A percentile compares a stretch with the other conserved stretches of the same genome.
Conservation (phyloP, 768 basidiomycete genomes). For the Lyophyllum shimeji region DNA sequence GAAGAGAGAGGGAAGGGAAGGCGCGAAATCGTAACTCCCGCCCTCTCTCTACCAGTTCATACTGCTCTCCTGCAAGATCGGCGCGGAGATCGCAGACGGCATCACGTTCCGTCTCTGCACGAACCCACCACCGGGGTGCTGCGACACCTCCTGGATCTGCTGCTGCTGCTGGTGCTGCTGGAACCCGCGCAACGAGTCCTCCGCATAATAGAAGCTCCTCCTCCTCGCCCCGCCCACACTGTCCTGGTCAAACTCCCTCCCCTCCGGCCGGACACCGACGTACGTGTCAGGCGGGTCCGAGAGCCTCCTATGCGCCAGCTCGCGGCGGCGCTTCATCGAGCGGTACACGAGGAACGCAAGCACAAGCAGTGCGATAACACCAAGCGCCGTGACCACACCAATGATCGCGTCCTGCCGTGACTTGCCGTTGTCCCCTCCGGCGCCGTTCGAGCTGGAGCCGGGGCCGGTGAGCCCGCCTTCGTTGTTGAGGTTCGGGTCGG, state of each 20-base stretch:
- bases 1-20: not conserved
- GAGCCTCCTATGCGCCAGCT: constrained; percentile 70
- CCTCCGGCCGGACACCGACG: constrained; percentile 53
- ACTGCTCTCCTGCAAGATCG: constrained; percentile 77
- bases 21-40: too few relatives aligned
- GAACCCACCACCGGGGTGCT: too few relatives aligned
- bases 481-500: constrained; percentile 39
- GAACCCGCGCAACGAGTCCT: constrained; percentile 73
- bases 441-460: constrained; percentile 21
- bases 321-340: constrained; percentile 63
- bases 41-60: constrained; percentile 68
- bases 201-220: constrained; percentile 84
- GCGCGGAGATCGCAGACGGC: constrained; percentile 69
- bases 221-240: constrained; percentile 71
- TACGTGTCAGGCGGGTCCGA: constrained; percentile 49
- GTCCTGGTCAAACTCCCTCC: constrained; percentile 78
- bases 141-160: not conserved
- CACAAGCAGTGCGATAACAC: constrained; percentile 72
- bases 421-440: constrained; percentile 36
- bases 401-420: constrained; percentile 84
- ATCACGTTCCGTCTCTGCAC: constrained; percentile 56
- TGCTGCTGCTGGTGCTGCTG: constrained; percentile 29
- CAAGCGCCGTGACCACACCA: constrained; percentile 83
- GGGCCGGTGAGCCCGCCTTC: constrained; percentile 22
- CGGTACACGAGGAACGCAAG: constrained; percentile 72